Percentiles rank a stretch among this genome's conserved stretches.
phyloP scores from a whole-genome alignment of 1,284 basidiomycete genomes.

The Tilletia setariae region DNA sequence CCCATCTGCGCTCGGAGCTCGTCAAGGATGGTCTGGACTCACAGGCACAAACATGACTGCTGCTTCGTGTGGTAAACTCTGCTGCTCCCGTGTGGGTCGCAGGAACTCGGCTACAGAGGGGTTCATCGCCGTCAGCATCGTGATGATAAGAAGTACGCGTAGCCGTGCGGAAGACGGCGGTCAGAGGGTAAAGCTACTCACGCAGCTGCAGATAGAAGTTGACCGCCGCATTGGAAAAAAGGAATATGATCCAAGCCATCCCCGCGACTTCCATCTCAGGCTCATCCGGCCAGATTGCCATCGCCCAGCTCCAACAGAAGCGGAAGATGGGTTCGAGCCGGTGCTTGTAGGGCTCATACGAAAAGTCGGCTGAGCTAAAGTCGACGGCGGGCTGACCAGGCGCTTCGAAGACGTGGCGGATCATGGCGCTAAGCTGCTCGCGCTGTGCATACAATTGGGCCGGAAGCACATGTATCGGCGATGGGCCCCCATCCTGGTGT shows the following conservation, averaged over 20 bases:
- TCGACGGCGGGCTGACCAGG: neutral
- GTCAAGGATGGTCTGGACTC: neutral
- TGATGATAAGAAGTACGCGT: no score
- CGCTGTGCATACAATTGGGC: conserved; percentile 7
- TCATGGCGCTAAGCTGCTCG: conserved; percentile 13
- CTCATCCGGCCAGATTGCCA: conserved; percentile 14
- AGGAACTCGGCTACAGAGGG: conserved; percentile 7
- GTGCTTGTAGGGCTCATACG: conserved; percentile 8
- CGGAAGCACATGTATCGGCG: conserved; percentile 1
- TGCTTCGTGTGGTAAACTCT: conserved; percentile 11
- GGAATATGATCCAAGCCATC: conserved; percentile 12
- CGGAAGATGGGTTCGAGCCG: conserved; percentile 12
- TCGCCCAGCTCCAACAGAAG: conserved; percentile 15
- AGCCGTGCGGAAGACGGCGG: neutral
- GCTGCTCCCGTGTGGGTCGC: conserved; percentile 4
- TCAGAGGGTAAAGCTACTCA: neutral
- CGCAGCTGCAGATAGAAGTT: conserved; percentile 12
- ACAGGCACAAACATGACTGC: conserved; percentile 14
- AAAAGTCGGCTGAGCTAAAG: conserved; percentile 14
- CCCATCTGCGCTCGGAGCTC: neutral
- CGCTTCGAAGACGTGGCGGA: conserved; percentile 13
- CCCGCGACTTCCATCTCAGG: conserved; percentile 11
- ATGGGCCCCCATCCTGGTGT: neutral
- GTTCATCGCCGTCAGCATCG: neutral
- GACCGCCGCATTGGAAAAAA: conserved; percentile 11